phyloP scores from a whole-genome alignment of 2,329 filamentous ascomycete genomes.

The Talaromyces sp. region DNA sequence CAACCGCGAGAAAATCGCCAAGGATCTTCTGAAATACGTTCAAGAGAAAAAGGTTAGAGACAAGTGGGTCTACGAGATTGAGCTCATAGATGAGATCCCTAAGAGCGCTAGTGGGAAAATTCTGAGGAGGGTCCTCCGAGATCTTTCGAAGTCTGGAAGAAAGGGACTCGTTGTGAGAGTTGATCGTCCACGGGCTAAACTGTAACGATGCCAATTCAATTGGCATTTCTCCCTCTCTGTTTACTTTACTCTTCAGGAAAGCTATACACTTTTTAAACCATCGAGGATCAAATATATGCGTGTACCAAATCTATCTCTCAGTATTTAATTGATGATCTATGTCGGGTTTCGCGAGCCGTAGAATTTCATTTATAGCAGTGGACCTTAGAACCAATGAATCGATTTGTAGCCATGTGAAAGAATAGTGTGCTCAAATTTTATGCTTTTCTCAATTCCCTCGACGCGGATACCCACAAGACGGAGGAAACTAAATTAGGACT shows the following conservation, averaged over 20 bases:
- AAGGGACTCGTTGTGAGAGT: conserved; percentile 13
- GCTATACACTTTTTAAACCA: background rate
- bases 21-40: conserved; percentile 55
- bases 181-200: conserved; percentile 9
- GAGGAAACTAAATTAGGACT: too few species aligned
- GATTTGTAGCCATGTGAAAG: too few species aligned
- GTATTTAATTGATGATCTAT: too few species aligned
- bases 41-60: conserved; percentile 59
- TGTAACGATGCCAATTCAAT: conserved; percentile 5
- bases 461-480: too few species aligned
- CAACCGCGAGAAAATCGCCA: conserved; percentile 27
- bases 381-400: too few species aligned
- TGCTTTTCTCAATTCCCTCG: too few species aligned
- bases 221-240: background rate
- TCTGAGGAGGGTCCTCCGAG: conserved; percentile 54
- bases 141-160: conserved; percentile 20
- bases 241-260: background rate
- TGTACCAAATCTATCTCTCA: background rate
- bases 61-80: conserved; percentile 34
- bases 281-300: background rate
- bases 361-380: too few species aligned
- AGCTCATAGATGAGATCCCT: conserved; percentile 50
- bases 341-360: too few species aligned
- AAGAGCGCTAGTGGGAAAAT: conserved; percentile 75
- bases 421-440: too few species aligned